phyloP scores from a whole-genome alignment of 192 early-diverging fungal genomes.

The Nowakowskiella sp. region DNA sequence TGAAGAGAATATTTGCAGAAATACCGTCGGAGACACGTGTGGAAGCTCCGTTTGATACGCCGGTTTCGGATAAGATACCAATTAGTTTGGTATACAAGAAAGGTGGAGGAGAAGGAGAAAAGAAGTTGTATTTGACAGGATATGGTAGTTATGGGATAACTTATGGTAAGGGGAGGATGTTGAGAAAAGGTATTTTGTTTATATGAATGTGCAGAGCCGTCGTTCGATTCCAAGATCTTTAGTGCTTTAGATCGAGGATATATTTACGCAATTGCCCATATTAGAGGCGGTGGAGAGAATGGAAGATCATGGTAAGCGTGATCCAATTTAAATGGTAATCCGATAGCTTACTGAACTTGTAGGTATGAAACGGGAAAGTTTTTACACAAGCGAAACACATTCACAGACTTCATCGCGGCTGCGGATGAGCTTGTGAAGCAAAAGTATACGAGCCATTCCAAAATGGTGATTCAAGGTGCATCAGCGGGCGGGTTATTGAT shows the following conservation, averaged over 20 bases:
- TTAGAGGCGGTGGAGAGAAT: conserved; percentile 35
- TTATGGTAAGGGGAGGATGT: background rate
- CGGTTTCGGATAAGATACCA: conserved; percentile 31
- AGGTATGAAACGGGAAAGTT: conserved; percentile 49
- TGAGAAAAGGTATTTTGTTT: background rate
- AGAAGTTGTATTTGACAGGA: conserved; percentile 30
- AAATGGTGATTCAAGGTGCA: conserved; percentile 38
- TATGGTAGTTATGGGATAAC: conserved; percentile 38
- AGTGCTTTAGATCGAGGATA: conserved; percentile 34
- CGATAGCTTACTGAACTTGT: no score
- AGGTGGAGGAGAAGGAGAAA: conserved; percentile 25
- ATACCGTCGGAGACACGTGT: conserved; percentile 18
- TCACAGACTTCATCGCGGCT: conserved; percentile 38
- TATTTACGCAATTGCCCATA: conserved; percentile 34
- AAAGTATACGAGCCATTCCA: conserved; percentile 17
- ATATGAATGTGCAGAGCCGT: conserved; percentile 23
- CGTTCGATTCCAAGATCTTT: conserved; percentile 16
- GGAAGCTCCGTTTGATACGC: conserved; percentile 34
- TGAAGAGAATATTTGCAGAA: conserved; percentile 21
- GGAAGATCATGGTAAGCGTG: conserved; percentile 19
- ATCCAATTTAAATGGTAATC: conserved; percentile 2
- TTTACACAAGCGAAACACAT: conserved; percentile 42
- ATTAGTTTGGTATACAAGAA: conserved; percentile 35
- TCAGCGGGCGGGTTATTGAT: conserved; percentile 43
- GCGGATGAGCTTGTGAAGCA: conserved; percentile 29